These are phyloP conservation scores for Dissoconium aciculare DNA, from an alignment of 2,329 filamentous ascomycete genomes.

Conservation along the genomic window DNA sequence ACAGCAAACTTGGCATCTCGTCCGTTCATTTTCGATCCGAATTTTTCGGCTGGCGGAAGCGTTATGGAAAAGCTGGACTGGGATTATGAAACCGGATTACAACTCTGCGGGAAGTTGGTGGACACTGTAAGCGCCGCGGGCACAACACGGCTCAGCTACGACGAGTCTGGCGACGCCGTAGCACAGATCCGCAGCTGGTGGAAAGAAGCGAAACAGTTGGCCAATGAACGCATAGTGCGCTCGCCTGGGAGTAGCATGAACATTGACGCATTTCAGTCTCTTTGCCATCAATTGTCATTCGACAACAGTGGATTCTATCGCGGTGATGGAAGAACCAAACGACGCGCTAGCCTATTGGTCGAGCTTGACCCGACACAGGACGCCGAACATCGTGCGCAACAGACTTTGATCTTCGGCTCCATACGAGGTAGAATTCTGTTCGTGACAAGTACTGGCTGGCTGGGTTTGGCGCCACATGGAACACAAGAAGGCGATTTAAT, in stretches of 20 bases:
- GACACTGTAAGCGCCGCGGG: slow-evolving; percentile 17
- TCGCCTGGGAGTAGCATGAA: slow-evolving; percentile 17
- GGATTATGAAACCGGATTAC: slow-evolving; percentile 14
- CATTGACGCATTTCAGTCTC: slow-evolving; percentile 16
- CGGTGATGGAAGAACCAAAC: slow-evolving; percentile 5
- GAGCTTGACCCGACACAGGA: slow-evolving; percentile 11
- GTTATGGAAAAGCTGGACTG: slow-evolving; percentile 16
- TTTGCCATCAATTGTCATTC: slow-evolving; percentile 13
- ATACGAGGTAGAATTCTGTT: slow-evolving; percentile 19
- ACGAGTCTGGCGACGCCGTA: slow-evolving; percentile 5
- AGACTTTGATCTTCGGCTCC: slow-evolving; percentile 17
- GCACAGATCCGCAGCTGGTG: slow-evolving; percentile 14
- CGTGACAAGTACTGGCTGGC: slow-evolving; percentile 15
- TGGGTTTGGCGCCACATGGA: slow-evolving; percentile 17
- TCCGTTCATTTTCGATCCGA: slow-evolving; percentile 16
- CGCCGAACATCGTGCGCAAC: slow-evolving; percentile 12
- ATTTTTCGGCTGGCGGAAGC: slow-evolving; percentile 15
- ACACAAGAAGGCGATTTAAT: slow-evolving; percentile 18
- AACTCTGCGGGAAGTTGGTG: slow-evolving; percentile 17
- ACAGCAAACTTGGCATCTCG: slow-evolving; percentile 13
- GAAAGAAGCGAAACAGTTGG: slow-evolving; percentile 14
- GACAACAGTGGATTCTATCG: slow-evolving; percentile 14
- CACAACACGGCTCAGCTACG: slow-evolving; percentile 8
- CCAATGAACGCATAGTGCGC: slow-evolving; percentile 11
- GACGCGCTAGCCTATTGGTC: slow-evolving; percentile 15